Evolutionary conservation across 1,139 yeast genomes (phyloP).

Genomic region (Ashbya aceris): DNA sequence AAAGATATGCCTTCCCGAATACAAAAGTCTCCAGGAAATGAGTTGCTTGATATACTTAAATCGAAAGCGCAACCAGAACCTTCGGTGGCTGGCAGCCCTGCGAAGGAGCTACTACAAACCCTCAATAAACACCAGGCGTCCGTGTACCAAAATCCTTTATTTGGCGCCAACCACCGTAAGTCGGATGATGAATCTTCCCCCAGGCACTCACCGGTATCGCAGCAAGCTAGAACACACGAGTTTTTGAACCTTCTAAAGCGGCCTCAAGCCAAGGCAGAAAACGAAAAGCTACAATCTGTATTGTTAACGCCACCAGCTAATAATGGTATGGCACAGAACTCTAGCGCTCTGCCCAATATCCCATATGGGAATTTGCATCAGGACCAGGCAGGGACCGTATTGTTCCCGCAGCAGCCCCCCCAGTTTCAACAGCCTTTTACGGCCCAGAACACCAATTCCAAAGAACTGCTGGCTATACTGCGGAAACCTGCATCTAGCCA

Average conservation of each 20-base stretch:
- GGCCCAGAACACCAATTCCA: conserved; percentile 5
- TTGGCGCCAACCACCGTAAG: background rate
- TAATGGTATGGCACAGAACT: background rate
- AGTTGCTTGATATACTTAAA: background rate
- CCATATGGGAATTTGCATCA: background rate
- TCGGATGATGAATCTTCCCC: background rate
- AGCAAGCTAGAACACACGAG: background rate
- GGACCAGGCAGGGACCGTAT: no score
- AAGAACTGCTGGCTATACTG: conserved; percentile 21
- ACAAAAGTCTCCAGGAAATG: conserved; percentile 1
- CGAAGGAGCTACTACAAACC: background rate
- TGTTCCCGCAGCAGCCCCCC: no score
- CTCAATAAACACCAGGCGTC: background rate
- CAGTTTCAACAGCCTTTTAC: background rate
- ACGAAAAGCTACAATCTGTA: background rate
- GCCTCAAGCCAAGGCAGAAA: conserved; percentile 2
- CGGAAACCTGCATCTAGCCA: conserved; percentile 6
- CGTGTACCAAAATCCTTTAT: background rate
- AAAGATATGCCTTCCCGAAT: background rate
- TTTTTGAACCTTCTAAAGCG: conserved; percentile 8
- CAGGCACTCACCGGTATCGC: background rate
- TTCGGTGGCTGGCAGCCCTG: background rate
- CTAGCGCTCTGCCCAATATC: background rate
- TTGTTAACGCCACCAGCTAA: background rate
- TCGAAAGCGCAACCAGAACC: background rate